These are phyloP conservation scores for Zymoseptoria passerinii DNA, from an alignment of 2,329 filamentous ascomycete species.

Conservation along the genomic window DNA sequence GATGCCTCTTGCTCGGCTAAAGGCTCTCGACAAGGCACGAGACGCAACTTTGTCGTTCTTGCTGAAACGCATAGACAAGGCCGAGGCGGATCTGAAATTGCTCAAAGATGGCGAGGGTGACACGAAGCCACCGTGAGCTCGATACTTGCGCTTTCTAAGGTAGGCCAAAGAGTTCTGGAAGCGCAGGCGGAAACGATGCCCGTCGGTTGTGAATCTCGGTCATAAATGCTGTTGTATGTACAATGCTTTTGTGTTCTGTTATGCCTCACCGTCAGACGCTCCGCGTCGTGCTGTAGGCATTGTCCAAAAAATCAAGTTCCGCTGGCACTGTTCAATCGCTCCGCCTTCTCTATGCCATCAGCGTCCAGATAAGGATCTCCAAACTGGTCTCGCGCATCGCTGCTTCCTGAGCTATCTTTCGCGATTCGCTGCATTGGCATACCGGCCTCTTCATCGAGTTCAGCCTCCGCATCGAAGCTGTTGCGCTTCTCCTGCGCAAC, in stretches of 20 bases:
- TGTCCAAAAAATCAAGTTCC: neutral
- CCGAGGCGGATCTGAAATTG: slow-evolving; percentile 31
- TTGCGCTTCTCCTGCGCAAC: neutral
- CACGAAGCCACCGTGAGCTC: neutral
- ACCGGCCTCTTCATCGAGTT: slow-evolving; percentile 4
- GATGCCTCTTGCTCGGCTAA: slow-evolving; percentile 36
- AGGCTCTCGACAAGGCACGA: slow-evolving; percentile 41
- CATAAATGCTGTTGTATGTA: neutral
- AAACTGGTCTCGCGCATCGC: neutral
- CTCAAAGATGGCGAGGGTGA: neutral
- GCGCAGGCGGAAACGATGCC: neutral
- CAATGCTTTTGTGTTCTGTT: neutral
- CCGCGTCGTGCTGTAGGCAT: too few relatives aligned
- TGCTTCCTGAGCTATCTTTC: neutral
- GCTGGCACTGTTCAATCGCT: slow-evolving; percentile 2
- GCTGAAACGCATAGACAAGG: slow-evolving; percentile 45
- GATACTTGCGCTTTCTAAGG: neutral
- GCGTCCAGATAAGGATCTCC: slow-evolving; percentile 13
- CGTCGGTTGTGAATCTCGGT: neutral
- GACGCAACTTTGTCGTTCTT: slow-evolving; percentile 47
- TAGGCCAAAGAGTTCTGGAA: neutral
- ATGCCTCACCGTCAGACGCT: neutral
- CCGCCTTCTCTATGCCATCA: slow-evolving; percentile 11
- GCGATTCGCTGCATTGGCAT: neutral
- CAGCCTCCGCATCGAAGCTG: slow-evolving; percentile 5